A percentile compares a stretch with the other conserved stretches of the same genome.
Evolutionary conservation across 2,329 filamentous ascomycete genomes (phyloP).

Genomic region (Penicillium sp.): DNA sequence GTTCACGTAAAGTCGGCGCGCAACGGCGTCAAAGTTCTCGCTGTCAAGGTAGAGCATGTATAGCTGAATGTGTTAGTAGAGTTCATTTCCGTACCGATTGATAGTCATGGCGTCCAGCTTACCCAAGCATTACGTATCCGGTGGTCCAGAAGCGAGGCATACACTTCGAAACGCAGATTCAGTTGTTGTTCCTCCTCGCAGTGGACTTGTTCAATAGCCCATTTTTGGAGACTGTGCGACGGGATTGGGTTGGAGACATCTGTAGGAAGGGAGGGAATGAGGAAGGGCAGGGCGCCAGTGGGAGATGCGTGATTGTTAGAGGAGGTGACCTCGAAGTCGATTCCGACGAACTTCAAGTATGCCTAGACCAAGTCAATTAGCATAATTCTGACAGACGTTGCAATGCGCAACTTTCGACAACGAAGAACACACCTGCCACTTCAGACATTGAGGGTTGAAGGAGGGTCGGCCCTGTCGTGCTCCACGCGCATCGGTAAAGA

Average conservation of each 20-base stretch:
- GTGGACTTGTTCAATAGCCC: conserved; percentile 58
- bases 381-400: neutral
- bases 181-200: conserved; percentile 51
- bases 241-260: conserved; percentile 53
- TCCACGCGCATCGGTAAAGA: conserved; percentile 71
- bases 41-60: conserved; percentile 78
- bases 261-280: conserved; percentile 60
- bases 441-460: conserved; percentile 90
- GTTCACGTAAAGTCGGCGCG: conserved; percentile 69
- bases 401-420: neutral
- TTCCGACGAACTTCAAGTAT: conserved; percentile 74
- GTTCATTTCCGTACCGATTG: neutral
- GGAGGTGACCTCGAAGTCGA: conserved; percentile 66
- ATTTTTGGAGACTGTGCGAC: conserved; percentile 68
- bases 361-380: conserved; percentile 55
- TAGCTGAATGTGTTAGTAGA: conserved; percentile 52
- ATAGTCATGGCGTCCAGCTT: conserved; percentile 13
- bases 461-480: conserved; percentile 66
- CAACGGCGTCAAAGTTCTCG: conserved; percentile 65
- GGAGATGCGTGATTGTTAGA: conserved; percentile 95
- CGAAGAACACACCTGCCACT: conserved; percentile 75
- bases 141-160: conserved; percentile 74
- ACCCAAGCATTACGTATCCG: conserved; percentile 85
- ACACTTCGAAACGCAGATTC: conserved; percentile 68
- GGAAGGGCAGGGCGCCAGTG: conserved; percentile 82